Base-by-base conservation (phyloP, 257 asterid genomes). In the Fraxinus excelsior region DNA sequence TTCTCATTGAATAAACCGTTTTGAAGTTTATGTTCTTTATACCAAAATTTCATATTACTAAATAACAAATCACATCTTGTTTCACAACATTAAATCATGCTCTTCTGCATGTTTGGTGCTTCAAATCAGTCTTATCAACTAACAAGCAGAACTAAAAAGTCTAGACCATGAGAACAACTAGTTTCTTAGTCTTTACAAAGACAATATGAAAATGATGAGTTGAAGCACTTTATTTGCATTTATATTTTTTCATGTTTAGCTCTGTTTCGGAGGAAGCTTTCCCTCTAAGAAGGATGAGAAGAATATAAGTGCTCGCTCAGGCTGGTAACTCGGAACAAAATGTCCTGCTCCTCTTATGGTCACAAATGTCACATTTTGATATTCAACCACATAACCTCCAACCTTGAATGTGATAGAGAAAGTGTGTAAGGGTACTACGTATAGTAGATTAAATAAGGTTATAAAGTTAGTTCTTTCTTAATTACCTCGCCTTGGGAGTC, bases 291-390 rank as follows among this genome's bases (percentile, higher is more conserved):
- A 89, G 42, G 90, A 82, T 9, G 84, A 32, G 73, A 86, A 82
- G 64, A 86, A 28, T 42, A 62, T 7, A 26, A 86, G 82, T 3
- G 89, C 91, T 0, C 87, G 80, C 4, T 78, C 79, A 0, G 89
- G 94, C 65, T 87, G 90, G 72, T 85, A 87, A 44, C 90, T 86
- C 9, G 94, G 90, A n/a, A 87, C 90, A 13, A 79, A 78, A 78
- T 84, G 90, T n/a, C 91, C 91, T 4, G 94, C 81, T 35, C 92
- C 92, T 82, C 89, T 80, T 51, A 86, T 81, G 0, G 80, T 88
- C 75, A 78, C 87, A 2, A 90, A 86, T 1, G 91, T 86, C 49
- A 90, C 40, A 32, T 86, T 84, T 14, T 83, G 76, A 42, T 87
- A 87, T 19, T 72, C 90, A 25, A 85, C 91, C 7, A 64, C 89